These are phyloP conservation scores for Lachnellula subtilissima DNA, from an alignment of 2,329 filamentous ascomycete species.

Conservation along the genomic window DNA sequence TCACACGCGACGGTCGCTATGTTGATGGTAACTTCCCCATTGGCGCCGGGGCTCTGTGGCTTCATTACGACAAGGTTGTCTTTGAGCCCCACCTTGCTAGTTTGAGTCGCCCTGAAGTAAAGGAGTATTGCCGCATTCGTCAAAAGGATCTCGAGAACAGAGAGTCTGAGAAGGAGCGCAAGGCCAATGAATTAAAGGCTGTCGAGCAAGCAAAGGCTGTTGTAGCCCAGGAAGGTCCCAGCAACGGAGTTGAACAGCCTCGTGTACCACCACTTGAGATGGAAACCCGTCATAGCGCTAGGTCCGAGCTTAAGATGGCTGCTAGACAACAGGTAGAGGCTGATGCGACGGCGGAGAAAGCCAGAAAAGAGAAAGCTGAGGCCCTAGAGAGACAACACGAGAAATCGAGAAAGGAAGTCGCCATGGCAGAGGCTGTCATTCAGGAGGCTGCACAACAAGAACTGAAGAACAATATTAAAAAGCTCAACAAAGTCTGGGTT, in stretches of 20 bases:
- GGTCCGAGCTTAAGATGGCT: conserved; percentile 22
- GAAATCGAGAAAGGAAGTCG: conserved; percentile 27
- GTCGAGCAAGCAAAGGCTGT: conserved; percentile 21
- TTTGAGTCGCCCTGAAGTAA: conserved; percentile 51
- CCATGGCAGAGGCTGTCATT: conserved; percentile 23
- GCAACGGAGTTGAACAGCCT: conserved; percentile 7
- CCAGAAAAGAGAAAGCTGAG: conserved; percentile 24
- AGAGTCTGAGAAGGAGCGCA: conserved; percentile 44
- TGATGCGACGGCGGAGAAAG: conserved; percentile 17
- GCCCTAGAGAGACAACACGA: conserved; percentile 23
- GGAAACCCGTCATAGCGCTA: conserved; percentile 26
- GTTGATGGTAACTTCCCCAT: conserved; percentile 56
- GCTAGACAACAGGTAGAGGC: conserved; percentile 23
- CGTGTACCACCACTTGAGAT: conserved; percentile 11
- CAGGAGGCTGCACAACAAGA: conserved; percentile 24
- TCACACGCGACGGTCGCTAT: conserved; percentile 55
- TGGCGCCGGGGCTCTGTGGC: conserved; percentile 58
- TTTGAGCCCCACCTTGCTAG: conserved; percentile 51
- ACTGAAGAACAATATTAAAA: conserved; percentile 29
- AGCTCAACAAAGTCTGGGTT: conserved; percentile 29
- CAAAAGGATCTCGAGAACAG: conserved; percentile 53
- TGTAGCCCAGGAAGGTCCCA: conserved; percentile 15
- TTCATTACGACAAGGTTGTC: conserved; percentile 56
- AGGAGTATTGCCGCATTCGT: conserved; percentile 59
- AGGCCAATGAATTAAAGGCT: conserved; percentile 39